Conservation (phyloP, 495 filamentous ascomycete species). For the Venustampulla echinocandica region DNA sequence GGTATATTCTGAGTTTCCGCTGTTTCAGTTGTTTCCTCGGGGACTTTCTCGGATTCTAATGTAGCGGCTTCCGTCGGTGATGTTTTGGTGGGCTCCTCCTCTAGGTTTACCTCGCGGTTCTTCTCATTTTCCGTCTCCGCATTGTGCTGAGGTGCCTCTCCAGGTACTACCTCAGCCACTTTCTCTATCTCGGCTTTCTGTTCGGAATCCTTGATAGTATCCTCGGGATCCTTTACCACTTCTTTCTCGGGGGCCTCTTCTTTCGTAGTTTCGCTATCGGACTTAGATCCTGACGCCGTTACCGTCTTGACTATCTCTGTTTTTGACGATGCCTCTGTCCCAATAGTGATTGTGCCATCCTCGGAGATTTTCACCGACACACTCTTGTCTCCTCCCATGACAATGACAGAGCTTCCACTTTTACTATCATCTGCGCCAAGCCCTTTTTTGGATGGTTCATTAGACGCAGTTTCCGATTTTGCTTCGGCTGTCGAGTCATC, state of each 20-base stretch:
- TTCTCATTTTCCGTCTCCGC: no score
- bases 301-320: no score
- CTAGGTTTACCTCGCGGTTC: no score
- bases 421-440: neutral
- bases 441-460: neutral
- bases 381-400: neutral
- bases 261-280: neutral
- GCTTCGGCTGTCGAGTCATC: neutral
- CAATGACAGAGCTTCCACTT: neutral
- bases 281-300: no score
- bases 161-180: neutral
- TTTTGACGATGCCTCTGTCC: neutral
- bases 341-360: constrained; percentile 3
- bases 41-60: no score
- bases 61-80: no score
- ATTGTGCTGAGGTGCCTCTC: no score
- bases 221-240: neutral
- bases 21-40: no score
- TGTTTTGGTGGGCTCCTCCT: no score
- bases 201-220: no score
- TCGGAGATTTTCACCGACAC: neutral
- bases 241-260: neutral
- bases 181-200: neutral
- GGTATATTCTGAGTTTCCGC: no score
- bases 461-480: neutral